These are phyloP conservation scores for Phalaenopsis aphrodite DNA, from an alignment of 106 monocot genomes.

Conservation along the genomic window DNA sequence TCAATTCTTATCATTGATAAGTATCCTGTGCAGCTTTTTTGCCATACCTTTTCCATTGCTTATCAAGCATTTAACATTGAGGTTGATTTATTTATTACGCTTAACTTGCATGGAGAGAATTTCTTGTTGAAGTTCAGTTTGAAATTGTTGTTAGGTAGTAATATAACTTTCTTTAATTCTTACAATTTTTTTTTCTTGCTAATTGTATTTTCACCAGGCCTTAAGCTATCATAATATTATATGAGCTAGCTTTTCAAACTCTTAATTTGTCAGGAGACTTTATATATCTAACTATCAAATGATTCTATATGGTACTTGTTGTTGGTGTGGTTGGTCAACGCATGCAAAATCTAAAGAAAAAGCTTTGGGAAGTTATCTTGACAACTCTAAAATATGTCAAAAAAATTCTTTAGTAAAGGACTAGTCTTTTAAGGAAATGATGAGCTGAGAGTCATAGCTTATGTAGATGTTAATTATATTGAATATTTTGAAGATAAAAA, in stretches of 20 bases:
- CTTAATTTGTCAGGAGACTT: background rate
- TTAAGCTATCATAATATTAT: background rate
- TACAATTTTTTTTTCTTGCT: background rate
- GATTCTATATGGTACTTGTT: no score
- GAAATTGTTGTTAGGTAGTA: background rate
- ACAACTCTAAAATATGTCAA: no score
- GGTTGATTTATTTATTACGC: background rate
- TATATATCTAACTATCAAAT: no score
- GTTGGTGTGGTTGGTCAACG: no score
- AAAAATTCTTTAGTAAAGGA: no score
- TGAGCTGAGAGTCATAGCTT: no score
- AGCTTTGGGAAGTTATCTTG: no score
- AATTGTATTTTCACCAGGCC: background rate
- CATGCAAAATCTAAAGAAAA: no score
- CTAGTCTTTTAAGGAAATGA: no score
- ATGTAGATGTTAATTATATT: no score
- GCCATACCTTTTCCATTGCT: background rate
- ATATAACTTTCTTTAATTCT: background rate
- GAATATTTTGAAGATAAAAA: no score
- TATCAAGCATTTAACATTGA: background rate
- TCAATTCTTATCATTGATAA: background rate
- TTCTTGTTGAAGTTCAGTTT: background rate
- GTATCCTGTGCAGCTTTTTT: background rate
- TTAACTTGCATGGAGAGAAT: background rate
- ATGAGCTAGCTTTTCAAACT: background rate